A percentile compares a stretch with the other conserved stretches of the same genome.
Conservation (phyloP, 2,329 filamentous ascomycete species). For the Verticillium alfalfae region DNA sequence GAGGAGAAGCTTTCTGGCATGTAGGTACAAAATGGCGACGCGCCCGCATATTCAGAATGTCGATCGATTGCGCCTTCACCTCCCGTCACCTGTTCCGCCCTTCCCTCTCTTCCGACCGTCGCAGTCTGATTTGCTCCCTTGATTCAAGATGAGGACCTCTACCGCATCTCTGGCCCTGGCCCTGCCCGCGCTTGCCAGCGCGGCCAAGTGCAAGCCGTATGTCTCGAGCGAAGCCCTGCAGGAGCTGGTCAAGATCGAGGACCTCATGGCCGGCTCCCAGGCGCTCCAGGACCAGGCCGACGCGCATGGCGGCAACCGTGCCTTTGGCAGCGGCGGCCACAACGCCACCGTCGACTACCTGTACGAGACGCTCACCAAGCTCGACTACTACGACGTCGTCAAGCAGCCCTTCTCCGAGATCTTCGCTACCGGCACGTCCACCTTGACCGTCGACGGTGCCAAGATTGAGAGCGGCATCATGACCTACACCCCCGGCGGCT, state of each 20-base stretch:
- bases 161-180: slow-evolving; percentile 18
- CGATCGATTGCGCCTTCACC: background rate
- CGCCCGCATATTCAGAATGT: background rate
- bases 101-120: background rate
- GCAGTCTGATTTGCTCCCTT: background rate
- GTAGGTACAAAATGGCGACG: background rate
- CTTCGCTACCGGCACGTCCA: slow-evolving; percentile 24
- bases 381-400: slow-evolving; percentile 34
- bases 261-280: slow-evolving; percentile 35
- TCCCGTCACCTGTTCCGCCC: background rate
- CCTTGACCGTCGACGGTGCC: slow-evolving; percentile 21
- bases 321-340: slow-evolving; percentile 37
- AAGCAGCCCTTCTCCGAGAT: slow-evolving; percentile 38
- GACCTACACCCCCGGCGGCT: slow-evolving; percentile 47
- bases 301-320: slow-evolving; percentile 33
- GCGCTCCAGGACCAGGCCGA: slow-evolving; percentile 38
- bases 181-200: slow-evolving; percentile 15
- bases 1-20: background rate
- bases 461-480: slow-evolving; percentile 21
- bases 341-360: slow-evolving; percentile 40
- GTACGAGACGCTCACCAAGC: slow-evolving; percentile 28
- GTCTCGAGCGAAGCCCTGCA: slow-evolving; percentile 33
- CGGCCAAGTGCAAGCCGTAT: slow-evolving; percentile 19
- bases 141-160: slow-evolving; percentile 11
- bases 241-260: slow-evolving; percentile 22